Conservation (phyloP, 257 asterid genomes). For the Craterostigma plantagineum region DNA sequence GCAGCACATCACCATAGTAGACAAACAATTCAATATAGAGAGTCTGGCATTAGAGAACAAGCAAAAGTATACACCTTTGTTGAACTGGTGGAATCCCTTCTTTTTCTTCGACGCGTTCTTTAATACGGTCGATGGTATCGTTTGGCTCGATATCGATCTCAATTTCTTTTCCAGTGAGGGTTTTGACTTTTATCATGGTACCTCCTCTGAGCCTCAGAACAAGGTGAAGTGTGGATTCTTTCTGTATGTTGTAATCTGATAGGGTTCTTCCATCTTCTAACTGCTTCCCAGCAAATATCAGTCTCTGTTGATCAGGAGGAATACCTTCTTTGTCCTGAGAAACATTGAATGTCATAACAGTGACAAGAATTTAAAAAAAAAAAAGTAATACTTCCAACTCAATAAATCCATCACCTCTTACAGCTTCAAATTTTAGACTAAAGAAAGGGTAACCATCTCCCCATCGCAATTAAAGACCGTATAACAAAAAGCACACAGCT, state of each 20-base stretch:
- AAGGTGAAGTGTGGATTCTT: constrained; percentile 47
- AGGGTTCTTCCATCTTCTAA: constrained; percentile 31
- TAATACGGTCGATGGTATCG: constrained; percentile 41
- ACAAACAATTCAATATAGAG: too few relatives aligned
- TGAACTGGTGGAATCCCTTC: constrained; percentile 62
- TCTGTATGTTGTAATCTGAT: constrained; percentile 28
- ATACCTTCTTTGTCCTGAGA: constrained; percentile 72
- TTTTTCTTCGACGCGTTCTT: constrained; percentile 62
- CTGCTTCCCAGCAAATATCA: constrained; percentile 29
- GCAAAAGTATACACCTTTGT: constrained; percentile 24
- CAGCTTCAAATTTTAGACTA: too few relatives aligned
- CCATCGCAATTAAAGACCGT: too few relatives aligned
- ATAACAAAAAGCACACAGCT: too few relatives aligned
- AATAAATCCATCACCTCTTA: too few relatives aligned
- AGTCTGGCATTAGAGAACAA: too few relatives aligned
- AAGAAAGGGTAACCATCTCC: too few relatives aligned
- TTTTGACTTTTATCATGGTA: constrained; percentile 57
- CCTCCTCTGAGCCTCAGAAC: constrained; percentile 57
- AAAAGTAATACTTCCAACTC: background rate
- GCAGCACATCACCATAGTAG: too few relatives aligned
- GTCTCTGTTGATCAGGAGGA: constrained; percentile 29
- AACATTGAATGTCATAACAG: background rate
- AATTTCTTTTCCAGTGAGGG: constrained; percentile 57
- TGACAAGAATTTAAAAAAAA: background rate
- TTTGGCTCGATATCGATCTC: constrained; percentile 61